phyloP scores from a whole-genome alignment of 2,329 filamentous ascomycete genomes.

The Neoscytalidium dimidiatum region DNA sequence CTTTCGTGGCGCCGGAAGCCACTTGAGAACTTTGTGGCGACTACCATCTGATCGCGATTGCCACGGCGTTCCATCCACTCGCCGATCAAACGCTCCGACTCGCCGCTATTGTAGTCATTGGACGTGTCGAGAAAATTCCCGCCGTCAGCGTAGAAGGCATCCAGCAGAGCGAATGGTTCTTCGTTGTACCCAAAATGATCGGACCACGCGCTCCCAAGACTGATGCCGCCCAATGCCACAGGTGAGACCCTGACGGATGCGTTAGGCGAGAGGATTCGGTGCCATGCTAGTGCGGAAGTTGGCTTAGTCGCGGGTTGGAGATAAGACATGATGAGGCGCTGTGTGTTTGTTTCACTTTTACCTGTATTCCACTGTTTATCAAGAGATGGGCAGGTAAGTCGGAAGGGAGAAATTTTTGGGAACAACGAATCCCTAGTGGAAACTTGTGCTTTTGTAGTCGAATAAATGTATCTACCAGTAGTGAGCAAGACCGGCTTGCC shows the following conservation, averaged over 20 bases:
- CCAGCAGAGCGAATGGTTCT: background rate
- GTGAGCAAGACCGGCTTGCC: too few species aligned
- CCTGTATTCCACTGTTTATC: too few species aligned
- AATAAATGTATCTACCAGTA: too few species aligned
- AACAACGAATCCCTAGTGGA: too few species aligned
- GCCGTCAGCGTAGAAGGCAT: background rate
- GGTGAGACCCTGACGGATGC: background rate
- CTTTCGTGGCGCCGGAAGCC: background rate
- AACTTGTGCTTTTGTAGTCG: too few species aligned
- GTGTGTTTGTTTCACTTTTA: too few species aligned
- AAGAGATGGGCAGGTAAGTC: too few species aligned
- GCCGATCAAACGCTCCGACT: background rate
- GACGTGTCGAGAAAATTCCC: background rate
- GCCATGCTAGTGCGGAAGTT: background rate
- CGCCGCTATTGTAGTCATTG: background rate
- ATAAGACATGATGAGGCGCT: too few species aligned
- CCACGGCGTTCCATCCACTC: background rate
- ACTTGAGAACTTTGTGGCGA: background rate
- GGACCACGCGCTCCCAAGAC: background rate
- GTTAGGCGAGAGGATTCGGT: background rate
- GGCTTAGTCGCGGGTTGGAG: background rate
- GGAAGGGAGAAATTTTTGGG: too few species aligned
- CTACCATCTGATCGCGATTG: background rate
- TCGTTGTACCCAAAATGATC: background rate
- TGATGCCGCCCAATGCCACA: background rate